A percentile compares a stretch with the other conserved stretches of the same genome.
Evolutionary conservation across 306 rosid genomes (phyloP).

Genomic region (Prunus mume): DNA sequence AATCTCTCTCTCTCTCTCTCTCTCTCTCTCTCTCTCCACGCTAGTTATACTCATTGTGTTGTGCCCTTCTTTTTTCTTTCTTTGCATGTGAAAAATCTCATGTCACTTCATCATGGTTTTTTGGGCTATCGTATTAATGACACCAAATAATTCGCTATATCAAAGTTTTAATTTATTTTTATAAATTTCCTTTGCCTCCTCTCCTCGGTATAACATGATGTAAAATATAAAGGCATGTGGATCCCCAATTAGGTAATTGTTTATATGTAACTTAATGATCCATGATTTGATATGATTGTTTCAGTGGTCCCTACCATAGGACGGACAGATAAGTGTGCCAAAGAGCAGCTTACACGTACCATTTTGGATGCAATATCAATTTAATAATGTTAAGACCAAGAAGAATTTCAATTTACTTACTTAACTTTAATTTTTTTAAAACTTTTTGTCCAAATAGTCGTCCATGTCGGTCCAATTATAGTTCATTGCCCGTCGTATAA

Average conservation of each 20-base stretch:
- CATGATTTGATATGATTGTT: background rate
- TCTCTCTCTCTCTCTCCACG: background rate
- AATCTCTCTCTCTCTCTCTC: background rate
- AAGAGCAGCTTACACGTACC: background rate
- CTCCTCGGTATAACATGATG: too few relatives aligned
- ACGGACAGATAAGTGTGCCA: background rate
- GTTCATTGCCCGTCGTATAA: background rate
- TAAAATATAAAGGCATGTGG: too few relatives aligned
- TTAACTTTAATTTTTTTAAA: background rate
- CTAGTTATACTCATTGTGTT: background rate
- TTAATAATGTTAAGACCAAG: background rate
- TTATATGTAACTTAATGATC: background rate
- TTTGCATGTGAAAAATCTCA: background rate
- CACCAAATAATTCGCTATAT: too few relatives aligned
- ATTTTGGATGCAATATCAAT: background rate
- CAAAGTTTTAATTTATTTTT: too few relatives aligned
- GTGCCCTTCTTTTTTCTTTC: background rate
- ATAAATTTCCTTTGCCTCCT: too few relatives aligned
- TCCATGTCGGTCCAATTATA: constrained; percentile 11
- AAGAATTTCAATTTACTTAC: background rate
- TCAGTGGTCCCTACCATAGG: background rate
- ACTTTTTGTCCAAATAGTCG: background rate
- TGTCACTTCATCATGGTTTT: background rate
- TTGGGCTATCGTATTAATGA: too few relatives aligned
- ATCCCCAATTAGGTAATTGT: background rate